These are phyloP conservation scores for Cladosporium sp. DNA, from an alignment of 2,329 filamentous ascomycete species.

Conservation along the genomic window DNA sequence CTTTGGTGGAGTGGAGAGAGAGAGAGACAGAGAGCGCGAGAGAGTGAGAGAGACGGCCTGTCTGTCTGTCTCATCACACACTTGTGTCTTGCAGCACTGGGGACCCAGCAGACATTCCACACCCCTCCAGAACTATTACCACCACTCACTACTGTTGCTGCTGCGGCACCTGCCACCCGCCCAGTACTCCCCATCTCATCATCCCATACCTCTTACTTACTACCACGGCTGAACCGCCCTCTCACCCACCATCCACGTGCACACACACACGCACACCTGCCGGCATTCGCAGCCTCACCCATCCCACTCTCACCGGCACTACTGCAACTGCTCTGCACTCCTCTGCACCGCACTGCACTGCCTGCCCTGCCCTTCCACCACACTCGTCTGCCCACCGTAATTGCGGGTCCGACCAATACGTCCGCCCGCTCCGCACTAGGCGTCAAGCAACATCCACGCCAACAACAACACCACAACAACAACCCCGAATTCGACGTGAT, in stretches of 20 bases:
- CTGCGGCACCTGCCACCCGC: no score
- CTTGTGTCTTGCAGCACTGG: no score
- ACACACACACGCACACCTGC: neutral
- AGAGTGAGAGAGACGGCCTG: no score
- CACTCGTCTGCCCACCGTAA: slow-evolving; percentile 3
- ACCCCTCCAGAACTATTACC: no score
- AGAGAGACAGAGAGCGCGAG: no score
- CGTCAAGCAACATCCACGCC: slow-evolving; percentile 7
- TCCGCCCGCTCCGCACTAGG: slow-evolving; percentile 12
- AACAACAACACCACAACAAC: neutral
- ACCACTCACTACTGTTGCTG: no score
- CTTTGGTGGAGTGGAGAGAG: no score
- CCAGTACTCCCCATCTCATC: no score
- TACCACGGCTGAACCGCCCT: no score
- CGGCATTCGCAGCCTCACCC: neutral
- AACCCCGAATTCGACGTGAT: neutral
- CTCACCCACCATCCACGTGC: neutral
- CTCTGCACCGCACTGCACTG: neutral
- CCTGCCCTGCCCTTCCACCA: neutral
- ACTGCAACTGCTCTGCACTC: neutral
- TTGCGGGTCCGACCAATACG: slow-evolving; percentile 11
- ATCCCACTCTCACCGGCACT: neutral
- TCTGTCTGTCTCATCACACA: no score
- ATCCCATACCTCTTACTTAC: no score
- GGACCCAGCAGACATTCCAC: no score